Evolutionary conservation across 768 basidiomycete species (phyloP).

Genomic region (Suillus subluteus): DNA sequence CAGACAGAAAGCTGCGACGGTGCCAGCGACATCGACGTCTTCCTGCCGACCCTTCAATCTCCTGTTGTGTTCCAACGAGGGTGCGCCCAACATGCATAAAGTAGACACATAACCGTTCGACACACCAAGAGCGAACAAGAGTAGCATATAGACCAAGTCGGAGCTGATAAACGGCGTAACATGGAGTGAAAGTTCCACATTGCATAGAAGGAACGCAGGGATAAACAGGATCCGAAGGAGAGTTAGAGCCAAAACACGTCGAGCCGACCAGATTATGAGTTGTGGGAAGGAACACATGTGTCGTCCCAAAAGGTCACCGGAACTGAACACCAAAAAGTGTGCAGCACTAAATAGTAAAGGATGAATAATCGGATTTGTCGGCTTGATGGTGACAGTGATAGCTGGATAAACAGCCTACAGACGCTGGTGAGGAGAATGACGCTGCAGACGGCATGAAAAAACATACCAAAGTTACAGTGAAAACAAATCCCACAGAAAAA

Average conservation of each 20-base stretch:
- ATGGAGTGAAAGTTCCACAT: conserved; percentile 55
- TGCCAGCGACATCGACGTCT: conserved; percentile 86
- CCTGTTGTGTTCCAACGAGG: conserved; percentile 81
- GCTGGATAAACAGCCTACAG: conserved; percentile 84
- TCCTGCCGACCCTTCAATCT: conserved; percentile 66
- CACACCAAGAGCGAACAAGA: conserved; percentile 73
- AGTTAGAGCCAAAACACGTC: conserved; percentile 63
- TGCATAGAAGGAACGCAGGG: conserved; percentile 88
- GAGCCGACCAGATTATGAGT: conserved; percentile 71
- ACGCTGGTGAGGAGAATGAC: conserved; percentile 12
- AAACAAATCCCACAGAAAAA: conserved; percentile 74
- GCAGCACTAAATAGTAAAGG: conserved; percentile 82
- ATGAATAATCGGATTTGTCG: conserved; percentile 67
- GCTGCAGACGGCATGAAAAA: not conserved
- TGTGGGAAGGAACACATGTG: conserved; percentile 66
- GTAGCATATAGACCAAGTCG: conserved; percentile 73
- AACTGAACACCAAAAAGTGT: conserved; percentile 78
- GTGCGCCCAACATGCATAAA: conserved; percentile 79
- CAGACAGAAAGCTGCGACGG: conserved; percentile 76
- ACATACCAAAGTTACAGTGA: conserved; percentile 77
- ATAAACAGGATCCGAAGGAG: conserved; percentile 79
- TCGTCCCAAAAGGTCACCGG: conserved; percentile 73
- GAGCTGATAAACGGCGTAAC: conserved; percentile 65
- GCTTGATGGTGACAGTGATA: conserved; percentile 75
- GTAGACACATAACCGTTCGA: conserved; percentile 84